Evolutionary conservation across 352 stramenopile genomes (phyloP), one percentile per base, ranked within the genome.

Genomic region (Globisporangium nagaii): DNA sequence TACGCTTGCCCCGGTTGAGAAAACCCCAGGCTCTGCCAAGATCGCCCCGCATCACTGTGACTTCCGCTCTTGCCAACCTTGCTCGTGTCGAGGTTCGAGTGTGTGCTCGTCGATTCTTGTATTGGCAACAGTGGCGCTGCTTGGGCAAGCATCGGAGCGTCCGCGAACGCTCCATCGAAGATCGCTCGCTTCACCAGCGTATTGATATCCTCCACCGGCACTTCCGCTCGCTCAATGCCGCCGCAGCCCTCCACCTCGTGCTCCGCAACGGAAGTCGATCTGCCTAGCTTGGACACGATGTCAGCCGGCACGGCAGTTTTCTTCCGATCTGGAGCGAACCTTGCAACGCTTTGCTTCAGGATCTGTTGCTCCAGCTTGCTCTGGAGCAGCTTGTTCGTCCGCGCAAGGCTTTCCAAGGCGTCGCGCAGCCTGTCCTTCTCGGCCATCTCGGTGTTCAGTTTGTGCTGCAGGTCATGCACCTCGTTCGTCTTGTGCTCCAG

Each of bases 301-400:
- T 44, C 56, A 19, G 41, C 32, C 13, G 40, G 27, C 9, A 36
- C 32, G 30, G 22, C n/a, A 13, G 56, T 62, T n/a, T 60, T 55
- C 22, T 66, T 56, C 24, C 63, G 56, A 19, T 79, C 65, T 9
- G 44, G 59, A 2, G 67, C 34, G 8, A 68, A 49, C 47, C 63
- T 71, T 3, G 44, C 54, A 5, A 72, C 54, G n/a, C 66, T 71
- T 43, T 86, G 67, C 45, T 85, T 84, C 13, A 90, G 22, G 54
- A 90, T 86, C 46, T 86, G 79, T 35, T 88, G 68, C 58, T 88
- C 74, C 6, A 90, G 56, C 40, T 79, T 84, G 1, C 56, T 49
- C 42, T 79, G 80, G 27, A 90, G 49, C 15, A 85, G 55, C 34
- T 79, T 84, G 59, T 90, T 88, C 3, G 75, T 86, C 9, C 76